These are phyloP conservation scores for Eutrema salsugineum DNA, from an alignment of 441 rosid species.

Conservation along the genomic window DNA sequence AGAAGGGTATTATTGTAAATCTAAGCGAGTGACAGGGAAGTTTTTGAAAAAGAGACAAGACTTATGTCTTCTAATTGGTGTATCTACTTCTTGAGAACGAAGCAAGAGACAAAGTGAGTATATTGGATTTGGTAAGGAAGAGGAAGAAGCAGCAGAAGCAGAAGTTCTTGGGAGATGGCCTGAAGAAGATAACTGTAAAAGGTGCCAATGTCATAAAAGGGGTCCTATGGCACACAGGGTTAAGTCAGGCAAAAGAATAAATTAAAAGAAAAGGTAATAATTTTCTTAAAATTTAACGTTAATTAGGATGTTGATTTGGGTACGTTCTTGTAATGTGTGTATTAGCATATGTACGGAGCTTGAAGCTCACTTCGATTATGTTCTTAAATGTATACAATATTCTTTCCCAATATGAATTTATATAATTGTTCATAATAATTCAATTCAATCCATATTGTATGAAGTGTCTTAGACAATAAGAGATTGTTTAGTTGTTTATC, in stretches of 20 bases:
- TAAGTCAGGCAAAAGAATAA: slow-evolving; percentile 28
- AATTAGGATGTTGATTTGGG: slow-evolving; percentile 1
- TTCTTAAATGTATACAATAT: slow-evolving; percentile 12
- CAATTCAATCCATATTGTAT: neutral
- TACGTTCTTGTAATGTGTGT: slow-evolving; percentile 3
- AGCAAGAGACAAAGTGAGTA: slow-evolving; percentile 14
- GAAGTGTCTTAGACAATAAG: neutral
- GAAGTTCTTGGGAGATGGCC: slow-evolving; percentile 25
- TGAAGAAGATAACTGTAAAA: slow-evolving; percentile 19
- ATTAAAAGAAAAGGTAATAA: slow-evolving; percentile 5
- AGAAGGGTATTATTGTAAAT: slow-evolving; percentile 10
- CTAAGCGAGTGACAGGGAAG: neutral
- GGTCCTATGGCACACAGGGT: slow-evolving; percentile 37
- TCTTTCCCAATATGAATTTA: slow-evolving; percentile 8
- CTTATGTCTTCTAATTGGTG: slow-evolving; percentile 18
- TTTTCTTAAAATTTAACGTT: neutral
- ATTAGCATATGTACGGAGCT: slow-evolving; percentile 1
- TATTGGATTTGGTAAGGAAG: slow-evolving; percentile 19
- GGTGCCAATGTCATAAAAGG: slow-evolving; percentile 23
- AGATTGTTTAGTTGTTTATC: neutral
- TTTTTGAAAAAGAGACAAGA: slow-evolving; percentile 14
- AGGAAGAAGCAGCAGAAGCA: slow-evolving; percentile 17
- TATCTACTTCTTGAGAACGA: slow-evolving; percentile 13
- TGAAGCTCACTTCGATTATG: slow-evolving; percentile 5
- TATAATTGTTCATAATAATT: neutral